Conservation (phyloP, 108 stramenopile genomes). For the Pseudonitzschia pungens region DNA sequence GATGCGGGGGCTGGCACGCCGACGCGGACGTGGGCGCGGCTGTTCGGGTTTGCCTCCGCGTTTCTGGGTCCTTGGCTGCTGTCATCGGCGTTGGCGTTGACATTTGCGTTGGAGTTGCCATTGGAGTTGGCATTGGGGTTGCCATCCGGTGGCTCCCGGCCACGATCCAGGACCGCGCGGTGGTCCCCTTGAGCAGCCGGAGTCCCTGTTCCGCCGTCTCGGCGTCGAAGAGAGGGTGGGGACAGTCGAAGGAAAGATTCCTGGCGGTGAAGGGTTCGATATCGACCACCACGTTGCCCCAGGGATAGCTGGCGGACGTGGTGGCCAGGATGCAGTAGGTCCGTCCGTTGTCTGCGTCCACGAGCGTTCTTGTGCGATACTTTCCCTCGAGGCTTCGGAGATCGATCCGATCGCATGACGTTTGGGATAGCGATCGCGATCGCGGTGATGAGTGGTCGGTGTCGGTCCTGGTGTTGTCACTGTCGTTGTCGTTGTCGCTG, state of each 20-base stretch:
- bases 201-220: constrained; percentile 30
- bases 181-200: constrained; percentile 24
- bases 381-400: constrained; percentile 1
- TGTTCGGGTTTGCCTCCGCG: no score
- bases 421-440: not conserved
- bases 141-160: constrained; percentile 27
- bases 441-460: no score
- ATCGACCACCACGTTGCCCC: constrained; percentile 29
- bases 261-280: not conserved
- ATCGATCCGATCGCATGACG: not conserved
- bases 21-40: no score
- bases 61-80: no score
- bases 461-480: no score
- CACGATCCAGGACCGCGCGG: constrained; percentile 24
- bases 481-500: no score
- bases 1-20: not conserved
- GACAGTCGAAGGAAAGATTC: constrained; percentile 27
- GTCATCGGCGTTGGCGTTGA: no score
- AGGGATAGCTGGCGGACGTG: constrained; percentile 14
- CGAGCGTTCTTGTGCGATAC: constrained; percentile 18
- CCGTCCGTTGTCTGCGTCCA: constrained; percentile 10
- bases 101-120: not conserved
- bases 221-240: constrained; percentile 27
- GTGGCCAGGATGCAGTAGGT: constrained; percentile 28
- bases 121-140: constrained; percentile 8